These are phyloP conservation scores for Pythium myriotylum DNA, from an alignment of 352 stramenopile species.

Conservation along the genomic window DNA sequence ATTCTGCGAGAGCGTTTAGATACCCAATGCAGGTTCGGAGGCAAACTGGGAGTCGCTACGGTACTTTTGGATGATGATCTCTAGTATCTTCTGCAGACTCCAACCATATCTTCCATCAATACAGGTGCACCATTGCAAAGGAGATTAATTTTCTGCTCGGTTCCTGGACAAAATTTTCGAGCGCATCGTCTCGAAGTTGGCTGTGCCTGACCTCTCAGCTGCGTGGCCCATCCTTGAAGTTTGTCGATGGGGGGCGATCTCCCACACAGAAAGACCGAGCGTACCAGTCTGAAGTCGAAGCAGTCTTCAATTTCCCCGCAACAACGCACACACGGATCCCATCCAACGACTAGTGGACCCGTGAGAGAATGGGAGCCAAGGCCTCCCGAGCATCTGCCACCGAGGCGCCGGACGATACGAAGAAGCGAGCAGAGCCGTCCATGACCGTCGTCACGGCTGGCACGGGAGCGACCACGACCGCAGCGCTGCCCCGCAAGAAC, in stretches of 20 bases:
- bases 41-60: too few species aligned
- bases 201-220: background rate
- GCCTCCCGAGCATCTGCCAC: background rate
- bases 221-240: slow-evolving; percentile 17
- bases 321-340: background rate
- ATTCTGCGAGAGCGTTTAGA: too few species aligned
- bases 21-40: too few species aligned
- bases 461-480: background rate
- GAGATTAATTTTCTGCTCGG: too few species aligned
- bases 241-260: too few species aligned
- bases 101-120: too few species aligned
- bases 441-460: slow-evolving; percentile 8
- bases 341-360: background rate
- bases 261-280: too few species aligned
- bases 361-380: slow-evolving; percentile 7
- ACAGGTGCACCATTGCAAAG: background rate
- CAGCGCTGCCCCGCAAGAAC: slow-evolving; percentile 18
- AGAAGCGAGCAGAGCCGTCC: slow-evolving; percentile 12
- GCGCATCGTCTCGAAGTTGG: too few species aligned
- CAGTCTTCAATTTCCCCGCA: background rate
- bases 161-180: too few species aligned
- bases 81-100: too few species aligned
- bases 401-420: background rate
- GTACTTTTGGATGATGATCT: too few species aligned
- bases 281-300: too few species aligned